Conservation (phyloP, 106 monocot species). For the Cymbidium sinense region DNA sequence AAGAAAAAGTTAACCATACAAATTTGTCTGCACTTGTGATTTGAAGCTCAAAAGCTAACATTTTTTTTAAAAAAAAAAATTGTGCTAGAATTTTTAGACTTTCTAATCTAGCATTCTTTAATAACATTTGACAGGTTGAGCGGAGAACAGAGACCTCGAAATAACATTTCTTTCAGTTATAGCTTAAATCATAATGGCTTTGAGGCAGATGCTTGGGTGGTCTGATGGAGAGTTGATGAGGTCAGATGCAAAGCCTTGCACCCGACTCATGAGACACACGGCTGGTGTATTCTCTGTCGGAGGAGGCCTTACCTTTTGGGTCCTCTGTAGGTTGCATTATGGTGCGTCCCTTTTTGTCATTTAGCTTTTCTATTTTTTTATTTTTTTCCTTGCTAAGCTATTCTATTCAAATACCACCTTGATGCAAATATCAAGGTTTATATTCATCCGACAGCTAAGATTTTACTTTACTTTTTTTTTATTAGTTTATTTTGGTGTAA, state of each 20-base stretch:
- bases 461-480: too few relatives aligned
- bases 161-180: neutral
- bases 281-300: conserved; percentile 48
- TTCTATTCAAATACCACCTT: too few relatives aligned
- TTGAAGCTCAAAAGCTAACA: too few relatives aligned
- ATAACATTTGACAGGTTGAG: neutral
- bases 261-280: conserved; percentile 47
- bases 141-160: neutral
- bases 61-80: too few relatives aligned
- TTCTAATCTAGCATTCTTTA: neutral
- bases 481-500: too few relatives aligned
- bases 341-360: conserved; percentile 12
- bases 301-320: conserved; percentile 56
- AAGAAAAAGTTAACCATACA: too few relatives aligned
- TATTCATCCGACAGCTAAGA: too few relatives aligned
- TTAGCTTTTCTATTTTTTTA: neutral
- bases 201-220: conserved; percentile 36
- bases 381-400: neutral
- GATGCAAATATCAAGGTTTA: too few relatives aligned
- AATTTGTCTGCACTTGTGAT: too few relatives aligned
- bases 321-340: conserved; percentile 55
- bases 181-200: conserved; percentile 29
- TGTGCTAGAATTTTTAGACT: neutral
- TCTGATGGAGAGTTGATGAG: conserved; percentile 71
- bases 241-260: conserved; percentile 53